phyloP scores from a whole-genome alignment of 176 grass and related monocot species.

The Dendrocalamus sinicus region DNA sequence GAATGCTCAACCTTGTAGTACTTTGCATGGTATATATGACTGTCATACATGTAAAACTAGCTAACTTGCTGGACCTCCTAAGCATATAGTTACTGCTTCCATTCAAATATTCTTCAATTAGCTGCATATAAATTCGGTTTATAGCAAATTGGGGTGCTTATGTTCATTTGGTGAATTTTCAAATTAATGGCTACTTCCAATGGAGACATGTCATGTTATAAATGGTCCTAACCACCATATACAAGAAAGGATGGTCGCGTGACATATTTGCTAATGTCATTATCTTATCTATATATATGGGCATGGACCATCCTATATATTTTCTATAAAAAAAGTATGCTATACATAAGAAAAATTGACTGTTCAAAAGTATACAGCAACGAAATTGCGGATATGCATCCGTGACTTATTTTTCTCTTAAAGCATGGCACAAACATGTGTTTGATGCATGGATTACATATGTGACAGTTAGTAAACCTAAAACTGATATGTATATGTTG shows the following conservation, averaged over 20 bases:
- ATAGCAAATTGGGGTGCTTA: not conserved
- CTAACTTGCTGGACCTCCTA: not conserved
- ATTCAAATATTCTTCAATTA: not conserved
- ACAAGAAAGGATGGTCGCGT: not conserved
- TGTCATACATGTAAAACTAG: not conserved
- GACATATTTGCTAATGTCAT: constrained; percentile 19
- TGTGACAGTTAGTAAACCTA: not conserved
- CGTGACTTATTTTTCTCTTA: not conserved
- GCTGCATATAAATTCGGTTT: not conserved
- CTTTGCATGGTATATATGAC: not conserved
- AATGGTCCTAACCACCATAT: constrained; percentile 30
- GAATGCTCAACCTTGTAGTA: not conserved
- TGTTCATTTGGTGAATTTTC: not conserved
- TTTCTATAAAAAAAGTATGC: not conserved
- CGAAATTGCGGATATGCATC: not conserved
- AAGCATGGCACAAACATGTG: not conserved
- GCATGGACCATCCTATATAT: constrained; percentile 36
- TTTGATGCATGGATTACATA: not conserved
- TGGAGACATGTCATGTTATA: constrained; percentile 17
- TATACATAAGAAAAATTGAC: not conserved
- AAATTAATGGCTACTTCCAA: constrained; percentile 14
- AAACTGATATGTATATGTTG: not conserved
- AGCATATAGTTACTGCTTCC: not conserved
- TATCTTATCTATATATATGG: constrained; percentile 25
- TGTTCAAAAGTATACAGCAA: not conserved